Percentiles rank a stretch among this genome's conserved stretches.
These are phyloP conservation scores for Ogataea paraovalis DNA, from an alignment of 805 yeast genomes.

Conservation along the genomic window DNA sequence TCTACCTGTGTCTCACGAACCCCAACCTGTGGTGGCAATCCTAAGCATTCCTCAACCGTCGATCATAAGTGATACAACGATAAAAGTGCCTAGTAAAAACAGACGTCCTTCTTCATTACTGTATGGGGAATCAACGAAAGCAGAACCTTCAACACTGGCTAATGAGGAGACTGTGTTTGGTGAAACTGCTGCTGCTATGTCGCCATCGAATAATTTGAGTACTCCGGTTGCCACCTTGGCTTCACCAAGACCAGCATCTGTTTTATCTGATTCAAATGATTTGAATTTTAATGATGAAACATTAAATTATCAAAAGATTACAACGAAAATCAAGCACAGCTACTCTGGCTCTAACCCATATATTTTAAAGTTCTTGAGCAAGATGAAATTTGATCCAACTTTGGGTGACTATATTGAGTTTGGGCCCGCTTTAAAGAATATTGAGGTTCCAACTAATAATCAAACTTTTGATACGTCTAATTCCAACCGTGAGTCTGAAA, in stretches of 20 bases:
- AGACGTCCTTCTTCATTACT: constrained; percentile 14
- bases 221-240: background rate
- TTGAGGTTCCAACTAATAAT: constrained; percentile 3
- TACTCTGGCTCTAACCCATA: constrained; percentile 68
- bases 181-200: constrained; percentile 14
- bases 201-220: background rate
- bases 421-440: constrained; percentile 38
- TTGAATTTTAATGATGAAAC: constrained; percentile 26
- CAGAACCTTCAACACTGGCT: constrained; percentile 18
- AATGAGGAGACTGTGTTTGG: constrained; percentile 23
- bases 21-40: constrained; percentile 4
- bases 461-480: background rate
- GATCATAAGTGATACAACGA: constrained; percentile 1
- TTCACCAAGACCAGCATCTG: constrained; percentile 10
- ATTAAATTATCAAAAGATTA: constrained; percentile 19
- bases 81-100: constrained; percentile 1
- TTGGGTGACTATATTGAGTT: constrained; percentile 64
- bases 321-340: constrained; percentile 40
- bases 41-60: constrained; percentile 9
- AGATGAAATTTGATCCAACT: constrained; percentile 51
- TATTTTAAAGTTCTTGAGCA: constrained; percentile 52
- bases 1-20: background rate
- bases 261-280: constrained; percentile 19
- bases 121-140: constrained; percentile 17
- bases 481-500: background rate